A percentile compares a stretch with the other conserved stretches of the same genome.
These are phyloP conservation scores for Hypoxylon sp. DNA, from an alignment of 2,329 filamentous ascomycete genomes.

Conservation along the genomic window DNA sequence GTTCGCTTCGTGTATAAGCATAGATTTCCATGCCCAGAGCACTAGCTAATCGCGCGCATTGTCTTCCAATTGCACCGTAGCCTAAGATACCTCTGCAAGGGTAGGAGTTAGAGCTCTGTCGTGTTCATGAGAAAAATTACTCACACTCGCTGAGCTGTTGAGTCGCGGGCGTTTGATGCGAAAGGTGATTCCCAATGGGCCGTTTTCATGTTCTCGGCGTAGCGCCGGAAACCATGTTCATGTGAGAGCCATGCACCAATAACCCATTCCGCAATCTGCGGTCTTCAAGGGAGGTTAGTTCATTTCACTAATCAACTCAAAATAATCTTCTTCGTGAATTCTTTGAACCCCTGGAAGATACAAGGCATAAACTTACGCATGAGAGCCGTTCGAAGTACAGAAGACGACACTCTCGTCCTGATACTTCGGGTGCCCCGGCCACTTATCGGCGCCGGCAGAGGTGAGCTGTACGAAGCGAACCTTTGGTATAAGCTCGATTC, in stretches of 20 bases:
- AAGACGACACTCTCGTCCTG: slow-evolving; percentile 58
- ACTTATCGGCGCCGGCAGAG: slow-evolving; percentile 55
- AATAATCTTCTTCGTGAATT: too few relatives aligned
- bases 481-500: slow-evolving; percentile 44
- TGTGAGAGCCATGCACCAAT: slow-evolving; percentile 58
- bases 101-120: slow-evolving; percentile 9
- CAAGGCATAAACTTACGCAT: slow-evolving; percentile 55
- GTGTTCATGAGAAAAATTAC: background rate
- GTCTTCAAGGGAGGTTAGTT: slow-evolving; percentile 46
- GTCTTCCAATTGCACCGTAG: slow-evolving; percentile 54
- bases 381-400: slow-evolving; percentile 63
- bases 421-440: slow-evolving; percentile 53
- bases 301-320: too few relatives aligned
- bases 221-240: slow-evolving; percentile 48
- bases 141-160: slow-evolving; percentile 33
- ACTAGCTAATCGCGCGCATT: slow-evolving; percentile 55
- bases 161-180: slow-evolving; percentile 29
- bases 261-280: slow-evolving; percentile 65
- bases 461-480: slow-evolving; percentile 56
- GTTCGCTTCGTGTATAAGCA: slow-evolving; percentile 70
- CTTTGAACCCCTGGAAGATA: too few relatives aligned
- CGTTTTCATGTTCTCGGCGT: slow-evolving; percentile 26
- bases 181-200: slow-evolving; percentile 24
- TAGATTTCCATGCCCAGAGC: slow-evolving; percentile 71
- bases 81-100: slow-evolving; percentile 49